These are phyloP conservation scores for Ophiostoma piceae DNA, from an alignment of 2,329 filamentous ascomycete species.

Conservation along the genomic window DNA sequence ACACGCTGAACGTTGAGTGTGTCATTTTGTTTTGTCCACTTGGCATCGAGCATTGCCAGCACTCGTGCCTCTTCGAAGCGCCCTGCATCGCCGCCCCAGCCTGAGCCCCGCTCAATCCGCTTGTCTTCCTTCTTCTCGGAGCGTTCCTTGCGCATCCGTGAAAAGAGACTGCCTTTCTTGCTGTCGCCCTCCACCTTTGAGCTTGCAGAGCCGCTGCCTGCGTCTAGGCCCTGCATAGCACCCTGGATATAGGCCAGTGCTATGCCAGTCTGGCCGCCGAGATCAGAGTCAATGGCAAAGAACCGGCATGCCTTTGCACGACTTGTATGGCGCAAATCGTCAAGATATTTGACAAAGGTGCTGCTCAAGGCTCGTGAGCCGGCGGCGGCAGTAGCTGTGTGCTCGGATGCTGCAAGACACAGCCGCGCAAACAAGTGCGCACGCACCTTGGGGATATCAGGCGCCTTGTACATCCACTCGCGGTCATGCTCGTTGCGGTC, in stretches of 20 bases:
- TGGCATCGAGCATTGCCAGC: slow-evolving; percentile 77
- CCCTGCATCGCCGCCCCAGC: slow-evolving; percentile 80
- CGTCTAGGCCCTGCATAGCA: slow-evolving; percentile 67
- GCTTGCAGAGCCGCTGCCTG: slow-evolving; percentile 36
- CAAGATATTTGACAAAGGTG: slow-evolving; percentile 65
- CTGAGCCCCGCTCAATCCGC: slow-evolving; percentile 65
- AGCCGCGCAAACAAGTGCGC: slow-evolving; percentile 82
- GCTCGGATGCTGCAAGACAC: slow-evolving; percentile 81
- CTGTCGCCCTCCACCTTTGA: slow-evolving; percentile 35
- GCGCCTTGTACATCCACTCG: slow-evolving; percentile 95
- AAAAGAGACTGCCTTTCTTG: neutral
- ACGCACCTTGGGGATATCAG: slow-evolving; percentile 81
- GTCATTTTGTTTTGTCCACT: slow-evolving; percentile 92
- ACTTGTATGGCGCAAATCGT: slow-evolving; percentile 68
- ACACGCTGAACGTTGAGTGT: slow-evolving; percentile 80
- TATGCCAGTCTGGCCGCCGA: slow-evolving; percentile 72
- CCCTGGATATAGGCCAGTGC: slow-evolving; percentile 83
- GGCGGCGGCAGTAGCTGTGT: slow-evolving; percentile 62
- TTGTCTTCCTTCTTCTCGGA: slow-evolving; percentile 71
- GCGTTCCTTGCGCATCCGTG: slow-evolving; percentile 52
- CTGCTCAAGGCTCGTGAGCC: slow-evolving; percentile 50
- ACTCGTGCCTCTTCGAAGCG: slow-evolving; percentile 78
- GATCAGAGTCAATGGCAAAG: slow-evolving; percentile 82
- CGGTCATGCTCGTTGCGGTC: slow-evolving; percentile 75
- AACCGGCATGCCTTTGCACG: slow-evolving; percentile 85